Base-by-base conservation (phyloP, 805 yeast genomes). In the Sugiyamaella lignohabitans region DNA sequence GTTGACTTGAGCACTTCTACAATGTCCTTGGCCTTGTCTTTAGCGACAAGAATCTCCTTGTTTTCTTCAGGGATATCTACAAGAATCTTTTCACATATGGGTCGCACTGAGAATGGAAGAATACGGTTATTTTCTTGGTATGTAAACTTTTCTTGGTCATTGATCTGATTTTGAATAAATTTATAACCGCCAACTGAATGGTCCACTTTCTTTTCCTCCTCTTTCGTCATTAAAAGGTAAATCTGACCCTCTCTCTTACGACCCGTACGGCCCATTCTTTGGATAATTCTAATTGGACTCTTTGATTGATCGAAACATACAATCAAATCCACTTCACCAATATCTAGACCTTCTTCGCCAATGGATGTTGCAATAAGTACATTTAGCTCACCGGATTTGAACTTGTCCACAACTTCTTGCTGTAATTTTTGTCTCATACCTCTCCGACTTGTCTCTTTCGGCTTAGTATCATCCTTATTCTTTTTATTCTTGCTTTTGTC, bases 311-410 rank as follows among this genome's bases (percentile, higher is more conserved):
- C 98, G 65, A 80, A 93, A 60, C 96, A 89, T 5, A 93, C 74
- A 55, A 93, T 91, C 57, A 93, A 62, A 64, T 93, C 98, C 45
- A 93, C 99, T 62, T 94, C 97, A 27, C 98, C 98, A 54, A 93
- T 94, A 70, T 93, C 98, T 53, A 93, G 73, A 39, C 99, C 99
- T 70, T 93, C 99, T 63, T 93, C 99, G 40, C 98, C 99, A 60
- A 93, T 91, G 0, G 96, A 88, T 0, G 99, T 93, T 3, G 98
- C 96, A 4, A 93, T 96, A 18, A 93, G 67, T 5, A 87, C 79
- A 59, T 93, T 94, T 58, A 78, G 77, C 1, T 65, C 71, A 5
- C 95, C 96, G 0, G 64, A 58, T 57, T 82, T 85, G 66, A 93
- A 93, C 48, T 80, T 72, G 24, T 74, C 74, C 23, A 93, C 82